These are phyloP conservation scores for Phytomonas serpens DNA, from an alignment of 208 protist genomes.

Conservation along the genomic window DNA sequence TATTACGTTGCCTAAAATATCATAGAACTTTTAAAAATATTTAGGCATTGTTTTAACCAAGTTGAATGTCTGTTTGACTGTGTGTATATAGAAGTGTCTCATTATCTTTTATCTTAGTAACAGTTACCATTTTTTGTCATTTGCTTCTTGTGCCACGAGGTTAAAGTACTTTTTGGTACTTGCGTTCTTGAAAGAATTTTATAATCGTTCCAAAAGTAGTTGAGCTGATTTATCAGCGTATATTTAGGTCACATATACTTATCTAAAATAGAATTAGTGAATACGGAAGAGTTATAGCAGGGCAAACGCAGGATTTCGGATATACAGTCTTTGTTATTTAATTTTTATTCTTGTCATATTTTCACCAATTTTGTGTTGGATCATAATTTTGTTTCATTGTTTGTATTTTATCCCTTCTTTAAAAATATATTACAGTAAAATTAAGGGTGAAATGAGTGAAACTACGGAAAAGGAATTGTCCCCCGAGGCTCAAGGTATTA, in stretches of 20 bases:
- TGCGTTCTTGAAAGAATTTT: not conserved
- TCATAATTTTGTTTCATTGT: not conserved
- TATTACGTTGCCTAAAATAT: not conserved
- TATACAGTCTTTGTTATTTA: not conserved
- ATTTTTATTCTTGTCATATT: not conserved
- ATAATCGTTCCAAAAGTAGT: not conserved
- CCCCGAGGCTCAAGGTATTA: not conserved
- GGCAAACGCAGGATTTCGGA: not conserved
- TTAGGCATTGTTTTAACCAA: not conserved
- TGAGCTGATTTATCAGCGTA: not conserved
- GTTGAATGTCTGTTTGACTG: not conserved
- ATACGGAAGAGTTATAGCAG: not conserved
- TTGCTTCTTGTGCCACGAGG: conserved; percentile 3
- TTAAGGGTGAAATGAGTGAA: not conserved
- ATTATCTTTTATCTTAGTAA: conserved; percentile 6
- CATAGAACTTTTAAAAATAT: not conserved
- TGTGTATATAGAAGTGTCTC: not conserved
- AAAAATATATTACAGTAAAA: not conserved
- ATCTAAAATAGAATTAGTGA: not conserved
- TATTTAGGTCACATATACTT: not conserved
- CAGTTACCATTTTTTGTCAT: conserved; percentile 4
- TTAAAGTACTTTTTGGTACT: not conserved
- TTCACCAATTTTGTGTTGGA: not conserved
- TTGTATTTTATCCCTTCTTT: not conserved
- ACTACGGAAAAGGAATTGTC: not conserved